phyloP scores from a whole-genome alignment of 345 rosid genomes.

The Cardamine occulta region DNA sequence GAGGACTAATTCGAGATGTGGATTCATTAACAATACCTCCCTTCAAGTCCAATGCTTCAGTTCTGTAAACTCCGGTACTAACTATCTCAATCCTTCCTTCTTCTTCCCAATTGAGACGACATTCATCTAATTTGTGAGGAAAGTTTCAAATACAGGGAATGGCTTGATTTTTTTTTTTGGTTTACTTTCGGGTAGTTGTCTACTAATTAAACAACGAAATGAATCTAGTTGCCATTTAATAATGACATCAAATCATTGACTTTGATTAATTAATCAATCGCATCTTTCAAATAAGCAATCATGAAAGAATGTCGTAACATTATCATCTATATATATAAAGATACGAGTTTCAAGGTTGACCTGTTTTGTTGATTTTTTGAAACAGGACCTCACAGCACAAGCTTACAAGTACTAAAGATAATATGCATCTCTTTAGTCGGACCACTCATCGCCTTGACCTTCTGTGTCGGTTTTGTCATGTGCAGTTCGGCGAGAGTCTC shows the following conservation, averaged over 20 bases:
- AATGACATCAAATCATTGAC: constrained; percentile 34
- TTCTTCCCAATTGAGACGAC: not conserved
- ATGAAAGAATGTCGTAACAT: constrained; percentile 24
- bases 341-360: constrained; percentile 23
- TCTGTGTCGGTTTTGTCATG: constrained; percentile 46
- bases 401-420: constrained; percentile 49
- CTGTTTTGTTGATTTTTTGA: constrained; percentile 13
- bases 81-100: not conserved
- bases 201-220: constrained; percentile 9
- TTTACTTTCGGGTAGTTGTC: not conserved
- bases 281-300: constrained; percentile 20
- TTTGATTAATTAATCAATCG: constrained; percentile 26
- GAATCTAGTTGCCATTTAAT: constrained; percentile 13
- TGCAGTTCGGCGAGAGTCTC: constrained; percentile 31
- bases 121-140: constrained; percentile 8
- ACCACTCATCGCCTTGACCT: constrained; percentile 50
- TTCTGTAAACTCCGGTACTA: constrained; percentile 44
- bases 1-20: constrained; percentile 56
- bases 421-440: constrained; percentile 52
- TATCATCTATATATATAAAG: not conserved
- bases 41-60: constrained; percentile 53
- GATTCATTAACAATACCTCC: constrained; percentile 45
- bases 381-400: constrained; percentile 42
- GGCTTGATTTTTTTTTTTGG: not conserved
- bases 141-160: constrained; percentile 29